phyloP scores from a whole-genome alignment of 2,329 filamentous ascomycete species.

The Magnaporthiopsis rhizophila region DNA sequence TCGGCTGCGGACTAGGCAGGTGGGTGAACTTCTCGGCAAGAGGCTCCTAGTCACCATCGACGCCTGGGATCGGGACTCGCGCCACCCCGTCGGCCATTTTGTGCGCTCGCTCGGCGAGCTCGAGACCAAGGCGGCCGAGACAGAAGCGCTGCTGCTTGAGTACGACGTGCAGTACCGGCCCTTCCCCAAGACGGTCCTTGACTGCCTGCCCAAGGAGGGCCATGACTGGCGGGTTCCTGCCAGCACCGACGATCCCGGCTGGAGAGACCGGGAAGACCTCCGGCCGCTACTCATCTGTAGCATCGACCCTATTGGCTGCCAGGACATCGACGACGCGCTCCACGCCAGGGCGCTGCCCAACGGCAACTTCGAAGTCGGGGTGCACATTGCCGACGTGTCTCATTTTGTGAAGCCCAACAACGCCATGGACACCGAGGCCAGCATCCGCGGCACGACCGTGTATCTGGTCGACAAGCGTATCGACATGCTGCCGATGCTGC shows the following conservation, averaged over 20 bases:
- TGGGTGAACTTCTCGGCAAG: conserved; percentile 80
- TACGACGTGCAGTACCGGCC: conserved; percentile 97
- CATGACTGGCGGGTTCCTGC: conserved; percentile 88
- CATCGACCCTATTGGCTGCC: conserved; percentile 91
- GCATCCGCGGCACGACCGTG: conserved; percentile 88
- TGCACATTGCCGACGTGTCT: conserved; percentile 98
- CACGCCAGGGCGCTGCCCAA: conserved; percentile 81
- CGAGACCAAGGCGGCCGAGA: conserved; percentile 96
- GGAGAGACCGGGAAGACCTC: conserved; percentile 78
- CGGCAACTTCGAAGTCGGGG: conserved; percentile 91
- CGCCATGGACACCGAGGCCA: conserved; percentile 93
- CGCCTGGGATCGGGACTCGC: conserved; percentile 86
- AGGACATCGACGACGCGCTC: conserved; percentile 96
- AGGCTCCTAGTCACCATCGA: conserved; percentile 90
- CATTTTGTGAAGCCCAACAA: conserved; percentile 97
- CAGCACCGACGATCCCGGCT: conserved; percentile 73
- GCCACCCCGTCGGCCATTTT: conserved; percentile 89
- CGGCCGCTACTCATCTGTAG: conserved; percentile 86
- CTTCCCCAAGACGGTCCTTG: conserved; percentile 90
- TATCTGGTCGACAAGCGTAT: conserved; percentile 99
- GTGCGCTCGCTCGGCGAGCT: conserved; percentile 87
- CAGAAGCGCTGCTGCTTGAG: conserved; percentile 85
- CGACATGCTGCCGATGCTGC: conserved; percentile 95
- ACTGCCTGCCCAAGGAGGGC: conserved; percentile 85
- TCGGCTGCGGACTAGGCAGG: conserved; percentile 82